These are phyloP conservation scores for Clarkia xantiana DNA, from an alignment of 345 rosid genomes.

Conservation along the genomic window DNA sequence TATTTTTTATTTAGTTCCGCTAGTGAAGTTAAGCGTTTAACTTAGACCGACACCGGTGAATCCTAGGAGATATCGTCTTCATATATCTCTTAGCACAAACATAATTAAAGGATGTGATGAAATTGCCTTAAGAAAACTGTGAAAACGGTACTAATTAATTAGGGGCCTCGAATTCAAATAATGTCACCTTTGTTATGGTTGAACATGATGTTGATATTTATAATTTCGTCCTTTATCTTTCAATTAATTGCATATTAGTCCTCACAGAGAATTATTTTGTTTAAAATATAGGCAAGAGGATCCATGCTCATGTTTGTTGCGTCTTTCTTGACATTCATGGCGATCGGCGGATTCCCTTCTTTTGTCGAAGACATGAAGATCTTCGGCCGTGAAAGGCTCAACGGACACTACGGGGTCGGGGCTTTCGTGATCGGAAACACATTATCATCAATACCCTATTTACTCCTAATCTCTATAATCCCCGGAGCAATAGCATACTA, in stretches of 20 bases:
- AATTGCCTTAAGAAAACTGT: no score
- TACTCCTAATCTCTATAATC: conserved; percentile 17
- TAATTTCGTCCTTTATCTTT: no score
- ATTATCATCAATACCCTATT: conserved; percentile 23
- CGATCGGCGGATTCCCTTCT: conserved; percentile 46
- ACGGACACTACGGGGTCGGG: conserved; percentile 32
- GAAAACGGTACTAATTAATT: no score
- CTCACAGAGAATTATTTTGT: background rate
- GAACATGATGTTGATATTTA: no score
- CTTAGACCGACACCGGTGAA: no score
- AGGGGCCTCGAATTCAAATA: no score
- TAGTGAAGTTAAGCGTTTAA: no score
- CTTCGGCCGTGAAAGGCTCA: conserved; percentile 34
- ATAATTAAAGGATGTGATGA: no score
- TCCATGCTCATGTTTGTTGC: conserved; percentile 27
- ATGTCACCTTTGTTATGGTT: no score
- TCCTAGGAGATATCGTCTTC: no score
- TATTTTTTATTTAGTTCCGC: no score
- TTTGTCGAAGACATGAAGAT: conserved; percentile 53
- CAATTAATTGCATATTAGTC: background rate
- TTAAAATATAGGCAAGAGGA: conserved; percentile 32
- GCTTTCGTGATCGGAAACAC: conserved; percentile 31
- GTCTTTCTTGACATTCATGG: conserved; percentile 34
- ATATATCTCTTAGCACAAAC: no score
- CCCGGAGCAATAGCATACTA: conserved; percentile 27